Percentiles rank a stretch among this genome's conserved stretches.
Evolutionary conservation across 2,329 filamentous ascomycete species (phyloP).

Genomic region (Trichoderma atrobrunneum): DNA sequence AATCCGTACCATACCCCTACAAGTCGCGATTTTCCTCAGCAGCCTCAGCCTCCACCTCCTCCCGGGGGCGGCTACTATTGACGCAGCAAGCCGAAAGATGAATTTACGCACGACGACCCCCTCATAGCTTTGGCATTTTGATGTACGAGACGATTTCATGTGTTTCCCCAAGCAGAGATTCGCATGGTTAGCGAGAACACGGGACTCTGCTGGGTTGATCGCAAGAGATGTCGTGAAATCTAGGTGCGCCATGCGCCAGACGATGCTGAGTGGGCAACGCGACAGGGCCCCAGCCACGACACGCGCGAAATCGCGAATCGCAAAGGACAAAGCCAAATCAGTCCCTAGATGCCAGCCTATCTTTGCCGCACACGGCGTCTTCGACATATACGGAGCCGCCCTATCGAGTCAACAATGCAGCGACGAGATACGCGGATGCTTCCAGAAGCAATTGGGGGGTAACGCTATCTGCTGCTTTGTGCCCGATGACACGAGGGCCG

Average conservation of each 20-base stretch:
- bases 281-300: neutral
- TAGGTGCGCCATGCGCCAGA: neutral
- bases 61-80: constrained; percentile 6
- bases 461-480: neutral
- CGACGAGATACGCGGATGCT: neutral
- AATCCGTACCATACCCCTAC: constrained; percentile 18
- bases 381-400: neutral
- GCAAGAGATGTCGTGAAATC: neutral
- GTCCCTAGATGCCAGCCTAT: neutral
- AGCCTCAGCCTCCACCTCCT: neutral
- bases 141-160: neutral
- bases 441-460: neutral
- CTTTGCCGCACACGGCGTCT: neutral
- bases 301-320: neutral
- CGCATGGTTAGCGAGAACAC: neutral
- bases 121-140: neutral
- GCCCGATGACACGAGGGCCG: neutral
- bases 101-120: neutral
- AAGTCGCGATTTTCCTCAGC: constrained; percentile 6
- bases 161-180: neutral
- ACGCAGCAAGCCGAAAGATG: neutral
- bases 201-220: neutral
- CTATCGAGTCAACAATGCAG: neutral
- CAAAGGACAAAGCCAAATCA: neutral
- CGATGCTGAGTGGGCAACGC: neutral